These are phyloP conservation scores for Acacia acuminata DNA, from an alignment of 306 rosid genomes.

Conservation along the genomic window DNA sequence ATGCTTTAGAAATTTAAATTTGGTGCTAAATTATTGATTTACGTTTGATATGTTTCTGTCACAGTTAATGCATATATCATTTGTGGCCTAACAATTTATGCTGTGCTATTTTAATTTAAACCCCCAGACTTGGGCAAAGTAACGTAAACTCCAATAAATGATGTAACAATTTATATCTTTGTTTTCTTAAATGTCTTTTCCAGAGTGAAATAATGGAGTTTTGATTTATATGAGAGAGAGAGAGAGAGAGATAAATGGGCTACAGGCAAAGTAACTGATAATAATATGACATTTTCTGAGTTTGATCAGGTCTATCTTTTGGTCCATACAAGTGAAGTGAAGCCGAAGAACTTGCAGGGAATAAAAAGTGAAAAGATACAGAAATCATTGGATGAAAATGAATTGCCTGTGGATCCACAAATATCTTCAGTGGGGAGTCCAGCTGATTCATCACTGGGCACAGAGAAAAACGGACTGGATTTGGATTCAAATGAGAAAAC, in stretches of 20 bases:
- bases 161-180: neutral
- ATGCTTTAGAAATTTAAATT: constrained; percentile 18
- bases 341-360: constrained; percentile 55
- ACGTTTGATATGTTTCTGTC: neutral
- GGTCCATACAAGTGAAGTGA: constrained; percentile 77
- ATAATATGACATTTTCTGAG: constrained; percentile 29
- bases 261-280: constrained; percentile 33
- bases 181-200: neutral
- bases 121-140: constrained; percentile 7
- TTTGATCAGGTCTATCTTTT: constrained; percentile 79
- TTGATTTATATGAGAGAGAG: neutral
- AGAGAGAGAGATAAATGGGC: constrained; percentile 4
- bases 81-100: neutral
- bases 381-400: constrained; percentile 46
- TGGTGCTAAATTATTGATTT: neutral
- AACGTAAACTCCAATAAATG: constrained; percentile 1
- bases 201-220: constrained; percentile 25
- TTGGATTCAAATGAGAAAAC: constrained; percentile 51
- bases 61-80: neutral
- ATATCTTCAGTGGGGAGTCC: constrained; percentile 43
- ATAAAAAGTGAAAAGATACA: constrained; percentile 44
- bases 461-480: constrained; percentile 42
- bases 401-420: constrained; percentile 48
- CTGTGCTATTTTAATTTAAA: constrained; percentile 29
- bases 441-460: constrained; percentile 47